Evolutionary conservation across 352 stramenopile genomes (phyloP), one percentile per base, ranked within the genome.

Genomic region (Plasmopara viticola): DNA sequence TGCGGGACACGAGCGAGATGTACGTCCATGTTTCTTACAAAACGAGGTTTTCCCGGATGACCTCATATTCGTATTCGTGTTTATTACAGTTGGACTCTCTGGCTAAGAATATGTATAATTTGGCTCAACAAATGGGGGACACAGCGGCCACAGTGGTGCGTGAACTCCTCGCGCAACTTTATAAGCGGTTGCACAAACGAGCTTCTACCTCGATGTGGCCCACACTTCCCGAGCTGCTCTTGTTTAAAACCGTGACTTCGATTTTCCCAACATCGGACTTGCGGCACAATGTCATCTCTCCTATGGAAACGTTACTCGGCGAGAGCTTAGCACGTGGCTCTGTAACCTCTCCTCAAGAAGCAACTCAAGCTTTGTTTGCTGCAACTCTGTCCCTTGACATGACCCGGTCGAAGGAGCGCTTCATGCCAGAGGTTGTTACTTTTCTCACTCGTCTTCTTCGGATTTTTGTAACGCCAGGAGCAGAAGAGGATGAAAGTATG

Each of bases 221-320:
- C 14, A 81, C 81, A 17, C 78, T 94, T 6, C 76, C 87, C 17
- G 87, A 95, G 41, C 60, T 98, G 37, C 67, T 98, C 44, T 67
- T 98, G 28, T 86, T 98, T 51, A 84, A 87, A 51, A 76, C 82
- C 8, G 49, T 97, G 7, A 75, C 73, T 2, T 75, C 95, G 39
- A 79, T 98, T 35, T 98, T 98, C 67, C 91, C 92, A 15, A 86
- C 87, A 2, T 97, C 94, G 6, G 95, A 98, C 73, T 74, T 94
- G 63, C 78, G 87, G n/a, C 93, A 98, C 68, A 88, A 95, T 45
- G 84, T 98, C 25, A 66, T 98, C 17, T 97, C 89, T 39, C 93
- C 93, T 0, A 74, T 94, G 40, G 78, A 97, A 60, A 86, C 97
- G 31, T 59, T 98, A 17, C 60, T 98, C 12, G 86, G 87, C 9